Evolutionary conservation across 768 basidiomycete species (phyloP), one percentile per base, ranked within the genome.

Genomic region (Boletus subcaerulescens): DNA sequence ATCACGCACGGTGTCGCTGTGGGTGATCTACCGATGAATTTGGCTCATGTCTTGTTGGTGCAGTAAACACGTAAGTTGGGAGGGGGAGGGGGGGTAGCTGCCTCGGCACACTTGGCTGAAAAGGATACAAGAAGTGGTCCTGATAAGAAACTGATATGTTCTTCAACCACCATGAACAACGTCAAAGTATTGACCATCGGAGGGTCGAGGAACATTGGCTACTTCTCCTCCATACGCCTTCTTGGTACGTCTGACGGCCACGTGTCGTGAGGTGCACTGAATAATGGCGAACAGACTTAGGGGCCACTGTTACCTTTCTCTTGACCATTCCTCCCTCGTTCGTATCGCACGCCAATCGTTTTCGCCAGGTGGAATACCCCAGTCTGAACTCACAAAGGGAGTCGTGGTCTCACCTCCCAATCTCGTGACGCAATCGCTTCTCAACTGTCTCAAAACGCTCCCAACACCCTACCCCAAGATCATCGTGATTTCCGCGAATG

Each of bases 221-320:
- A 83, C 67, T 66, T 71, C 50, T 60, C 81, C 31, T 71, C 80
- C 1, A 39, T 79, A 42, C 69, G 78, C n/a, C 69, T 84, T 8
- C 74, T 83, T 12, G 73, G 81, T 80, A 54, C 26, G 74, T 65
- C 17, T 38, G 15, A 22, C 22, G 11, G 1, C 22, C 2, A 4
- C 12, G 22, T 22, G 1, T 5, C 7, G n/a, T 18, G n/a, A 2
- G 0, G 26, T 41, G 41, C 14, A 8, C 35, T 56, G 42, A 48
- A 31, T n/a, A 4, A 31, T 6, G 10, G 40, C n/a, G 20, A 41
- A 44, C 60, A 88, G 87, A 73, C 6, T 68, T 75, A 48, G 86
- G 86, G 38, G 74, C 80, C 4, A 82, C 76, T 2, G 82, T 88
- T 0, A 85, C 85, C 0, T 87, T 85, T 60, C 74, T 88, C 13